Percentiles rank a stretch among this genome's conserved stretches.
phyloP scores from a whole-genome alignment of 2,329 filamentous ascomycete species.

The Cercospora sp. region DNA sequence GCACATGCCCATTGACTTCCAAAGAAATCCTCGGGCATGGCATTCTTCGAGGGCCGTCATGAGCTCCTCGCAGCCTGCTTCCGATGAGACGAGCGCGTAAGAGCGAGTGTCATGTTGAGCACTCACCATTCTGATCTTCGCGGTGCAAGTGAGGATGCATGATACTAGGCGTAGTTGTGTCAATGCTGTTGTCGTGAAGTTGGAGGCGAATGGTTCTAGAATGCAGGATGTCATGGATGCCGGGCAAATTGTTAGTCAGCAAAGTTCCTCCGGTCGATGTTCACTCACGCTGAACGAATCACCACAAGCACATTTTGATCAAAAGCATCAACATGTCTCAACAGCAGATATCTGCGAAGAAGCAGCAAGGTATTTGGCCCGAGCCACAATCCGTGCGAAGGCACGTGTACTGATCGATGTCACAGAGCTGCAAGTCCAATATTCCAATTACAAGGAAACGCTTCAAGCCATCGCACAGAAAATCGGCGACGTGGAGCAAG shows the following conservation, averaged over 20 bases:
- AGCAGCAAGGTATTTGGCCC: conserved; percentile 65
- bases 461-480: conserved; percentile 93
- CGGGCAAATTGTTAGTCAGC: conserved; percentile 7
- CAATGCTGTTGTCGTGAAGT: neutral
- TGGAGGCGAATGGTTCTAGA: conserved; percentile 1
- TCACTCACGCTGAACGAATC: neutral
- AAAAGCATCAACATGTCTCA: conserved; percentile 46
- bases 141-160: conserved; percentile 99
- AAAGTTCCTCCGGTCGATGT: neutral
- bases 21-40: conserved; percentile 86
- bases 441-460: conserved; percentile 71
- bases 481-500: conserved; percentile 96
- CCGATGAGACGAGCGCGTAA: conserved; percentile 18
- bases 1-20: conserved; percentile 88
- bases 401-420: neutral
- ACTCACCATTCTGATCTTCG: conserved; percentile 77
- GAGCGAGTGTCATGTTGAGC: neutral
- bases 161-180: neutral
- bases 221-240: neutral
- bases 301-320: neutral
- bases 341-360: conserved; percentile 60
- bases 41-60: conserved; percentile 94
- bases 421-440: conserved; percentile 75
- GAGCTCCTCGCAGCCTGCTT: conserved; percentile 84
- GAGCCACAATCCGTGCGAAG: no score